Evolutionary conservation across 768 basidiomycete species (phyloP), one percentile per base, ranked within the genome.

Genomic region (Tulasnella sp.): DNA sequence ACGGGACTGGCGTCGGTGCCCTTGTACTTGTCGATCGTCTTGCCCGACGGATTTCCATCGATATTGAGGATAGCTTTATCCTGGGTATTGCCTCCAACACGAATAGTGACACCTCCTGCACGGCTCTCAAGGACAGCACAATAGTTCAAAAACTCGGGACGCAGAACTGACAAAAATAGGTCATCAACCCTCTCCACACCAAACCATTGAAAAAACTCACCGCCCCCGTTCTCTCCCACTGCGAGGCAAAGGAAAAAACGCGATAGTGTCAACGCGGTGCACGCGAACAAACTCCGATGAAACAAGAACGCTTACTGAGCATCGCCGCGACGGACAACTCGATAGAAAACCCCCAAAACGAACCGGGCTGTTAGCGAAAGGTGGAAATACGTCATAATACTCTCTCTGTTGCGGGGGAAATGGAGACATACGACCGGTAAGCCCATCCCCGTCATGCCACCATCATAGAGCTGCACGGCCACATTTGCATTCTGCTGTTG

Each of bases 291-390:
- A 39, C 6, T 27, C 9, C 12, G 9, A 17, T 14, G 7, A n/a
- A 19, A 2, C 32, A 23, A 23, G 37, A 55, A n/a, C 14, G 74
- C 77, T 60, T 43, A 71, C 67, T 61, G 46, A 75, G 68, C 66
- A 77, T 75, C 58, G 77, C 76, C 3, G 75, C 74, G 9, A 83
- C 77, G 17, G 78, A 80, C 70, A 82, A 73, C 67, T 84, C 82
- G 29, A 84, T 71, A 1, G 75, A 77, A 60, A 82, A 83, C 0
- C 82, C 82, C 48, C 80, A 65, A 25, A 76, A 75, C 11, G 77
- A 73, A 15, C 79, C 81, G 11, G 65, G 63, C 57, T 73, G 71
- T 17, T 9, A 6, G n/a, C 17, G 17, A 40, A 39, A 29, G 4
- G 25, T 15, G 21, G 39, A 53, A 27, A 2, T 8, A 51, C 35